Evolutionary conservation across 495 filamentous ascomycete genomes (phyloP), one percentile per base, ranked within the genome.

Genomic region (Neurospora pannonica): DNA sequence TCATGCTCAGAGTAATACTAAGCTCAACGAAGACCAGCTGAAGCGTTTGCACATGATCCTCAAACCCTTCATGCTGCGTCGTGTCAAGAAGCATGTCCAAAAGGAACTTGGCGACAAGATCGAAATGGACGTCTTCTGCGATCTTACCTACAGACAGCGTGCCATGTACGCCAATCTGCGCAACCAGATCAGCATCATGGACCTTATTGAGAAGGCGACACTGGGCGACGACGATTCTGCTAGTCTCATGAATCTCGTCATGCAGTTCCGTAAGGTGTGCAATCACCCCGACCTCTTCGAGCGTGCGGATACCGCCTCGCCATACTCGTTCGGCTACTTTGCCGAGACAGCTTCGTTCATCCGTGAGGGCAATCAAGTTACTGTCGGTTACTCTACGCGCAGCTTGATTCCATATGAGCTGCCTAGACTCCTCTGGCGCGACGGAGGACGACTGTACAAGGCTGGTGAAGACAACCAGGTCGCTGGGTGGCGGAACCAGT

Each of bases 251-350:
- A 99, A 98, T 81, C 86, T 99, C 75, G 96, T 99, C 73, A 99
- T 99, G 96, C 97, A 99, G 83, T 99, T 99, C 89, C 90, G 96
- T 72, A 99, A 99, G 85, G 97, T 99, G 71, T 99, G 96, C 86
- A 99, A 99, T 78, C 96, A 99, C 81, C 96, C 96, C 3, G 96
- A 99, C 84, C 85, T 99, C 28, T 98, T 98, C 75, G 95, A 99
- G 81, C 90, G 97, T 60, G 94, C 95, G 19, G 96, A 98, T 73
- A 97, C 92, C 24, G 90, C 89, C 24, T 97, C 95, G 19, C 94
- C 95, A 0, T 91, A 94, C 79, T 93, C 93, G 2, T 87, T 91
- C 73, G 91, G 89, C 9, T 87, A 92, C 81, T 98, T 94, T 80
- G 97, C 95, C 21, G 97, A 98, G 82, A 97, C 95, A 11, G 94